phyloP scores from a whole-genome alignment of 352 stramenopile species.

The Thraustotheca clavata region DNA sequence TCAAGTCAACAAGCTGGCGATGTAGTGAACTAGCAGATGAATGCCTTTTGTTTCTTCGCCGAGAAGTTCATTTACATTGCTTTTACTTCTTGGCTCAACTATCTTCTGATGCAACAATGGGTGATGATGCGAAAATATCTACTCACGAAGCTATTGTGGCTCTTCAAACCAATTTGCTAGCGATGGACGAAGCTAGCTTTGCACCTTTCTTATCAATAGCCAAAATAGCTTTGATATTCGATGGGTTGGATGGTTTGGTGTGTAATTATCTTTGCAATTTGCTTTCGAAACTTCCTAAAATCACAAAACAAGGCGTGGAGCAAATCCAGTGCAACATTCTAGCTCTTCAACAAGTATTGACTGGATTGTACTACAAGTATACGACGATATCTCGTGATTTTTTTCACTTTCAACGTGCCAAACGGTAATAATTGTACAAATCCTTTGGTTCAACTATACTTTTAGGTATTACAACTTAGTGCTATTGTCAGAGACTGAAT shows the following conservation, averaged over 20 bases:
- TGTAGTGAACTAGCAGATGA: slow-evolving; percentile 68
- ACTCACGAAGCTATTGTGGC: slow-evolving; percentile 63
- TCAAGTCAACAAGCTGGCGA: slow-evolving; percentile 40
- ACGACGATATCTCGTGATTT: slow-evolving; percentile 37
- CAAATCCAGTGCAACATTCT: slow-evolving; percentile 75
- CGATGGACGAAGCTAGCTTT: slow-evolving; percentile 64
- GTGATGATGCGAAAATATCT: no score
- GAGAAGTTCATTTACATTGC: slow-evolving; percentile 63
- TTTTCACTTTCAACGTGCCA: slow-evolving; percentile 66
- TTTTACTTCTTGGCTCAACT: slow-evolving; percentile 76
- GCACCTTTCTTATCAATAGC: slow-evolving; percentile 59
- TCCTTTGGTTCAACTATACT: not conserved
- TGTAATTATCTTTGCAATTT: slow-evolving; percentile 53
- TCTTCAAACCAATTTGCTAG: slow-evolving; percentile 68
- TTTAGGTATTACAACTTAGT: slow-evolving; percentile 57
- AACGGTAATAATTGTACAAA: slow-evolving; percentile 24
- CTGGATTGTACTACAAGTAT: slow-evolving; percentile 64
- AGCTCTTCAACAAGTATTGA: slow-evolving; percentile 65
- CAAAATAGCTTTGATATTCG: slow-evolving; percentile 67
- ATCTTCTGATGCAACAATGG: no score
- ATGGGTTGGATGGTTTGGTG: slow-evolving; percentile 61
- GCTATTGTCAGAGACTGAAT: slow-evolving; percentile 57
- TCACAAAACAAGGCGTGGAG: slow-evolving; percentile 60
- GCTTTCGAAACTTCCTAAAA: slow-evolving; percentile 53
- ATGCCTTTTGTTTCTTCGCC: slow-evolving; percentile 67